A percentile compares a stretch with the other conserved stretches of the same genome.
Conservation (phyloP, 148 eudicot species). For the Fagopyrum homotropicum region DNA sequence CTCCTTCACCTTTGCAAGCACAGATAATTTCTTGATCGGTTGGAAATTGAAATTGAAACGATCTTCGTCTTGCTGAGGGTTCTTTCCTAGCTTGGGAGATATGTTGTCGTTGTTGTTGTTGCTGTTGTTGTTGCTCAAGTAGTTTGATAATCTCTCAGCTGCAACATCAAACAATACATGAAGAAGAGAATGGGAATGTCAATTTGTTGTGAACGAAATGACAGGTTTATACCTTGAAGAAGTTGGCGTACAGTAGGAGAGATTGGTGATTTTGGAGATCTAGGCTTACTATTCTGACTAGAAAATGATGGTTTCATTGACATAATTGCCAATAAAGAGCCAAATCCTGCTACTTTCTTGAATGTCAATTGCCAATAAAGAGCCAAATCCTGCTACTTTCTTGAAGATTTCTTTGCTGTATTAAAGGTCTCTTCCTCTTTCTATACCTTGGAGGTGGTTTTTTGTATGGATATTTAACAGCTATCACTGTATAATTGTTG, state of each 20-base stretch:
- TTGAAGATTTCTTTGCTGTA: constrained; percentile 7
- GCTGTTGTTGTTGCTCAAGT: constrained; percentile 21
- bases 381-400: background rate
- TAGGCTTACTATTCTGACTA: constrained; percentile 15
- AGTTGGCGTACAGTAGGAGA: constrained; percentile 40
- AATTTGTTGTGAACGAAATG: background rate
- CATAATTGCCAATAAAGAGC: background rate
- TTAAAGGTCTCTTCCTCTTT: background rate
- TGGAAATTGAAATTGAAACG: constrained; percentile 14
- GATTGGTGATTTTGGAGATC: constrained; percentile 25
- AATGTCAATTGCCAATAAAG: background rate
- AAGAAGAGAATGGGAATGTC: background rate
- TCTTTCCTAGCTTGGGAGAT: constrained; percentile 26
- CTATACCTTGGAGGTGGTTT: constrained; percentile 5
- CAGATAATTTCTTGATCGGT: constrained; percentile 44
- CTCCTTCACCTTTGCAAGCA: constrained; percentile 64
- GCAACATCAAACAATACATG: background rate
- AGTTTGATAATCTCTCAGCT: constrained; percentile 35
- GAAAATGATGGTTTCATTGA: background rate
- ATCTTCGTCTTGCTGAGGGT: constrained; percentile 46
- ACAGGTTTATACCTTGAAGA: constrained; percentile 36
- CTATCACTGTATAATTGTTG: constrained; percentile 11
- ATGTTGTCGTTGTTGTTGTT: constrained; percentile 12
- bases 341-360: background rate
- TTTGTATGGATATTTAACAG: constrained; percentile 15